phyloP scores from a whole-genome alignment of 441 rosid species.

The Populus trichocarpa region DNA sequence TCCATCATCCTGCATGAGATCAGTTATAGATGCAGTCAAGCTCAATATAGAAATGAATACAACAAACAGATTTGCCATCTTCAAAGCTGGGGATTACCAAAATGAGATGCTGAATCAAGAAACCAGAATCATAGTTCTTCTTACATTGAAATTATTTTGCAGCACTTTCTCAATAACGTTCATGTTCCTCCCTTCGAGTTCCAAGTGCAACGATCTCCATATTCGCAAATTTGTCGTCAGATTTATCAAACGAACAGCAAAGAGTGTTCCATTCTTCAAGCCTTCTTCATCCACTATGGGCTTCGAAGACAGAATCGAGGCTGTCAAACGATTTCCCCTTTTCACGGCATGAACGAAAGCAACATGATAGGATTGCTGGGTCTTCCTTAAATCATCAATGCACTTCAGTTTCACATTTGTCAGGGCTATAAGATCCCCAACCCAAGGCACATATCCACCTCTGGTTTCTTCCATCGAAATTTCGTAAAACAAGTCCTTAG shows the following conservation, averaged over 20 bases:
- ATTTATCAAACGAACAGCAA: not conserved
- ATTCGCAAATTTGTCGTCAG: conserved; percentile 9
- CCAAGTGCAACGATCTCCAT: conserved; percentile 19
- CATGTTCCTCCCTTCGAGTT: not conserved
- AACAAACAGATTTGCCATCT: not conserved
- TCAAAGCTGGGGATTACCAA: no score
- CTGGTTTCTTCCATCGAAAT: conserved; percentile 11
- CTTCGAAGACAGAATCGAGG: conserved; percentile 19
- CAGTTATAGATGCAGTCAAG: conserved; percentile 36
- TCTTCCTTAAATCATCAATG: conserved; percentile 30
- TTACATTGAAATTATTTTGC: conserved; percentile 21
- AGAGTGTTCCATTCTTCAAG: conserved; percentile 10
- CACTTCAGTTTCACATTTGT: conserved; percentile 26
- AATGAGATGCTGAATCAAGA: not conserved
- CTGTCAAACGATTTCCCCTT: not conserved
- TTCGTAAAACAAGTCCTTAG: conserved; percentile 16
- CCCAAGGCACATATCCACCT: conserved; percentile 19
- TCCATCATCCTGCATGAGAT: conserved; percentile 30
- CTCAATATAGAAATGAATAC: conserved; percentile 23
- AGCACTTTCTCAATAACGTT: not conserved
- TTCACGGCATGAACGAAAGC: conserved; percentile 28
- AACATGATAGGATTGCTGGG: conserved; percentile 24
- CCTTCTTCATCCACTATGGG: not conserved
- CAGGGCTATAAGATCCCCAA: conserved; percentile 36
- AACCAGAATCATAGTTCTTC: not conserved